Base-by-base conservation (phyloP, 2,329 filamentous ascomycete genomes). In the Penicillium digitatum region DNA sequence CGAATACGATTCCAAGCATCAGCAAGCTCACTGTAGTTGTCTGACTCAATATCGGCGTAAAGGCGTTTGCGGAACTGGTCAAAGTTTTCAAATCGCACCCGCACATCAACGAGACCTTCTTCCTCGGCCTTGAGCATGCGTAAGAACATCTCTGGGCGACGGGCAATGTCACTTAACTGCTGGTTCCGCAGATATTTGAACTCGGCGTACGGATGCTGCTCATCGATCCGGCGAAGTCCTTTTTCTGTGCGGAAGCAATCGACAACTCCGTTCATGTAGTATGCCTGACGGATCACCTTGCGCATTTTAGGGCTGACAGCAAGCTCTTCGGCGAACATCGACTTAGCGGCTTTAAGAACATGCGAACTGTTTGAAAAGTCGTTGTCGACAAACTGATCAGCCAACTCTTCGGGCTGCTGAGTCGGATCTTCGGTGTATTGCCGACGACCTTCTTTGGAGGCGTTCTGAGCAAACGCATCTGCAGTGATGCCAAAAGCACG, bases 111-210 rank as follows among this genome's bases (percentile, higher is more conserved):
- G 1, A 99, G 79, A 2, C 93, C 92, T 71, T 99, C 94, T 66
- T 94, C 88, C 72, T 99, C 94, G 1, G 94, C 94, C 71, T 91
- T 95, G 72, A 97, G 85, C 94, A 99, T 99, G 75, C 95, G 93
- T 53, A 99, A 78, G 71, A 94, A 99, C 26, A 96, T 79, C 61
- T 96, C 92, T 1, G 94, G 94, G 50, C 89, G 86, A 49, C 86
- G 84, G 3, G 90, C 88, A 56, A 97, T 83, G 62, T 94, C 88
- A 39, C 80, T 79, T 58, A 96, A 88, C 8, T 89, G 89, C 73
- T 96, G 92, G 65, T 94, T 91, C 61, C 90, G 86, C 20, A 99
- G 81, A 66, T 99, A 99, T 74, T 99, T 96, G 78, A 99, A 90
- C 73, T 97, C 94, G 70, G 97, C 97, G 73, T 95, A 97, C 0